phyloP scores from a whole-genome alignment of 2,329 filamentous ascomycete genomes.

The Neonectria coccinea region DNA sequence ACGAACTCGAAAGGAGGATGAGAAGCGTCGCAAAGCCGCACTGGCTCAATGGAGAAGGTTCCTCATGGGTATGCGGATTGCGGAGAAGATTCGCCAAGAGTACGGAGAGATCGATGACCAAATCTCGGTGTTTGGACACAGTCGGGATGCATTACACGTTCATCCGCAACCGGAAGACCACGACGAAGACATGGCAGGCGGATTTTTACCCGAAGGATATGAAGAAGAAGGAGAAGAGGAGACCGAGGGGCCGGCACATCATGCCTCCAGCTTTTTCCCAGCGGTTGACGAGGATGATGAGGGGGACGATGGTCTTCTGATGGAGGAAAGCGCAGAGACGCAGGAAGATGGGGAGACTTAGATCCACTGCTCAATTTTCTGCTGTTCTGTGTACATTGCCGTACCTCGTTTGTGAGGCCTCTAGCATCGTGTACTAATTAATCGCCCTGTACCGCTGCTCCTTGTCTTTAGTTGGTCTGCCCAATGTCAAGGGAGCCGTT shows the following conservation, averaged over 20 bases:
- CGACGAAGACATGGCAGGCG: slow-evolving; percentile 68
- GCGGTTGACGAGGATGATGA: slow-evolving; percentile 58
- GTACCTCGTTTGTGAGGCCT: slow-evolving; percentile 48
- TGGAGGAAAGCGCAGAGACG: slow-evolving; percentile 46
- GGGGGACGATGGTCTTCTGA: slow-evolving; percentile 49
- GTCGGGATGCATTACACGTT: slow-evolving; percentile 38
- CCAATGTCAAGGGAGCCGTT: slow-evolving; percentile 62
- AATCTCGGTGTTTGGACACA: slow-evolving; percentile 67
- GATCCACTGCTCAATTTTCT: not conserved
- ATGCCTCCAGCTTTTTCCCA: slow-evolving; percentile 62
- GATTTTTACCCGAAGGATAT: slow-evolving; percentile 70
- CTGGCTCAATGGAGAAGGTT: slow-evolving; percentile 88
- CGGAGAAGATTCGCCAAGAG: slow-evolving; percentile 79
- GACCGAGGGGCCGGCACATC: slow-evolving; percentile 45
- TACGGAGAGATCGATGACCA: slow-evolving; percentile 73
- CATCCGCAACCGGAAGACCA: slow-evolving; percentile 43
- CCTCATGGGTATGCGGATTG: slow-evolving; percentile 84
- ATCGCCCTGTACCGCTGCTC: slow-evolving; percentile 67
- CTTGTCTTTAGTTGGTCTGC: slow-evolving; percentile 64
- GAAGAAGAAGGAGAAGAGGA: slow-evolving; percentile 60
- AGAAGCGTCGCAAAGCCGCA: slow-evolving; percentile 80
- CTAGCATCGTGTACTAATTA: slow-evolving; percentile 51
- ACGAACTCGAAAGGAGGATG: slow-evolving; percentile 80
- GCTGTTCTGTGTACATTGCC: not conserved
- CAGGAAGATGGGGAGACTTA: not conserved